Evolutionary conservation across 2,329 filamentous ascomycete genomes (phyloP).

Genomic region (Helicocarpus griseus): DNA sequence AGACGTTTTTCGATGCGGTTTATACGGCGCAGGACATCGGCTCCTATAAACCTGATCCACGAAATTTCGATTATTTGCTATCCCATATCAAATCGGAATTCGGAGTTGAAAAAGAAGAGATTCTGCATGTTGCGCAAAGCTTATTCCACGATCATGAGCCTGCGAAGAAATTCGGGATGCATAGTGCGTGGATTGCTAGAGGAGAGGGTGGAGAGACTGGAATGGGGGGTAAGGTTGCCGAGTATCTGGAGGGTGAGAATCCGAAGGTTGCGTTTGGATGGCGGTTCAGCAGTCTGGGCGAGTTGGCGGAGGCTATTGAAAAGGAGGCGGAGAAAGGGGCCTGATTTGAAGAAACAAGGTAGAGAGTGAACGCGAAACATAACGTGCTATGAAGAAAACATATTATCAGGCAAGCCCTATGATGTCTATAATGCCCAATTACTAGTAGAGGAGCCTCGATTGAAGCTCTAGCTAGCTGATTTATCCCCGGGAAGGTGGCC

Average conservation of each 20-base stretch:
- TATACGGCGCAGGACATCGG: slow-evolving; percentile 65
- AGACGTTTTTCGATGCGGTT: slow-evolving; percentile 49
- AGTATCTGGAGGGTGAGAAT: slow-evolving; percentile 21
- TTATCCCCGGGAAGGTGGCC: too few species aligned
- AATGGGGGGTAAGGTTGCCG: slow-evolving; percentile 38
- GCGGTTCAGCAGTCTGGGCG: slow-evolving; percentile 49
- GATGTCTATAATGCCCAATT: neutral
- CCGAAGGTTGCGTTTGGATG: slow-evolving; percentile 39
- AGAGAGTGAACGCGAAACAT: neutral
- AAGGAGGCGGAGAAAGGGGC: slow-evolving; percentile 1
- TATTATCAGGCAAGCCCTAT: neutral
- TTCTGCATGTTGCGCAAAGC: slow-evolving; percentile 61
- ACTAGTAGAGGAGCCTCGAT: too few species aligned
- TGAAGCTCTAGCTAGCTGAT: too few species aligned
- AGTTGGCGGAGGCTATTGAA: slow-evolving; percentile 47
- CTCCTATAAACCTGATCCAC: slow-evolving; percentile 56
- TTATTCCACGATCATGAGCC: slow-evolving; percentile 59
- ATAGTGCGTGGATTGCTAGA: slow-evolving; percentile 57
- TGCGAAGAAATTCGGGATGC: slow-evolving; percentile 50
- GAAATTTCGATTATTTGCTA: slow-evolving; percentile 60
- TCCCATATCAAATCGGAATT: slow-evolving; percentile 44
- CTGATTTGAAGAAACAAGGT: neutral
- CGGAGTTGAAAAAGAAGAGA: slow-evolving; percentile 45
- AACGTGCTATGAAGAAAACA: neutral
- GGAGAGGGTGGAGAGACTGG: slow-evolving; percentile 20